Conservation (phyloP, 2,329 filamentous ascomycete genomes). For the Pseudocercospora fijiensis region DNA sequence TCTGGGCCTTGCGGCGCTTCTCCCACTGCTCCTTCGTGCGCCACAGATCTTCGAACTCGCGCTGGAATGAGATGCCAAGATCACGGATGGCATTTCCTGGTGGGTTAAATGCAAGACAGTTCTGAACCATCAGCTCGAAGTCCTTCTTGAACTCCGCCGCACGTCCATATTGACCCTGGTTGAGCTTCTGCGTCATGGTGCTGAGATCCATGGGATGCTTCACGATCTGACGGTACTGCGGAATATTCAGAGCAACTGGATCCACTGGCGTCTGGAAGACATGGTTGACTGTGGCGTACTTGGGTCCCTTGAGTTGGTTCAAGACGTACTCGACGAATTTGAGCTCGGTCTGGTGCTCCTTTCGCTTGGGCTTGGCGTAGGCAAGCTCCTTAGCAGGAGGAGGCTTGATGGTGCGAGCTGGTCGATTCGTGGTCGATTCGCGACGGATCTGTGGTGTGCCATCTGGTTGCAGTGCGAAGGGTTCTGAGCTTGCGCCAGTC, state of each 20-base stretch:
- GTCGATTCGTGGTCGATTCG: constrained; percentile 78
- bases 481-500: constrained; percentile 47
- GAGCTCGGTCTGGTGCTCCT: constrained; percentile 84
- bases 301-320: constrained; percentile 71
- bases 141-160: constrained; percentile 85
- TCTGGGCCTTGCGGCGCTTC: constrained; percentile 67
- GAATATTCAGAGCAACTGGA: constrained; percentile 89
- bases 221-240: constrained; percentile 87
- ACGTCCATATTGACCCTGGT: constrained; percentile 73
- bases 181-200: constrained; percentile 77
- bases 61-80: constrained; percentile 70
- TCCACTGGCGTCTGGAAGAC: constrained; percentile 86
- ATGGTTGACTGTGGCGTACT: constrained; percentile 65
- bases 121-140: constrained; percentile 77
- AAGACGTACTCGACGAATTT: constrained; percentile 85
- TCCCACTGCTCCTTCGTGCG: constrained; percentile 78
- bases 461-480: constrained; percentile 75
- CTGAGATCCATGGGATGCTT: constrained; percentile 95
- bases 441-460: constrained; percentile 80
- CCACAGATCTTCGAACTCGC: constrained; percentile 74
- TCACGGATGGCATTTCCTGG: constrained; percentile 70
- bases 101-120: constrained; percentile 93
- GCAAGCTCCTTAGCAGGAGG: constrained; percentile 89
- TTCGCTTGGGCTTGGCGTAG: constrained; percentile 84
- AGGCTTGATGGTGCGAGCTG: constrained; percentile 90